These are phyloP conservation scores for Desmodesmus armatus DNA, from an alignment of 139 green algal genomes.

Conservation along the genomic window DNA sequence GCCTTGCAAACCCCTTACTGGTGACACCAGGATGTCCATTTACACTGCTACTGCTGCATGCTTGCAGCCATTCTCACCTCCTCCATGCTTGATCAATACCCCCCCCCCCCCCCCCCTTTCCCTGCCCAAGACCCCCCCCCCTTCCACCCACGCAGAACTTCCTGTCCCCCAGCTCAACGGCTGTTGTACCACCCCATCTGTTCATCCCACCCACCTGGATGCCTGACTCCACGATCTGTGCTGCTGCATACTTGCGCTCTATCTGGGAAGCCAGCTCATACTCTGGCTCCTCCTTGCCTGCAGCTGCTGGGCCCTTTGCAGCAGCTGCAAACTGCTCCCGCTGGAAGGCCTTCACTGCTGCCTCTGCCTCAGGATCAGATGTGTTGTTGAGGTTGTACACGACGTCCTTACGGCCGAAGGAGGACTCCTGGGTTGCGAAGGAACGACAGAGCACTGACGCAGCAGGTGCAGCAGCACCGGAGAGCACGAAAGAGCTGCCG, in stretches of 20 bases:
- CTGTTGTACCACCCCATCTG: too few species aligned
- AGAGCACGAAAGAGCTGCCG: too few species aligned
- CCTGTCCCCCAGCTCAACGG: too few species aligned
- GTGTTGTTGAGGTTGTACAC: conserved; percentile 40
- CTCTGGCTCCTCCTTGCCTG: conserved; percentile 16
- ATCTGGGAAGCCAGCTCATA: conserved; percentile 51
- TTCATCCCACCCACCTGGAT: conserved; percentile 54
- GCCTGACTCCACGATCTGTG: conserved; percentile 62
- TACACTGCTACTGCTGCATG: too few species aligned
- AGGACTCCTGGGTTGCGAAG: not conserved
- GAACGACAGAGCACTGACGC: not conserved
- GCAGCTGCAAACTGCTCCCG: conserved; percentile 38
- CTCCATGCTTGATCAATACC: too few species aligned
- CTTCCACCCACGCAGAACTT: too few species aligned
- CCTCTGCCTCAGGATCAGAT: conserved; percentile 51
- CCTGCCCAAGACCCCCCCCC: too few species aligned
- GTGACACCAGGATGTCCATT: too few species aligned
- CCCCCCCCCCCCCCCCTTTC: too few species aligned
- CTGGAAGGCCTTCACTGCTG: conserved; percentile 52
- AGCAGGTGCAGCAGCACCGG: not conserved
- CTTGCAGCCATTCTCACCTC: too few species aligned
- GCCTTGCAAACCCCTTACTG: too few species aligned
- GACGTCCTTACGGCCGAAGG: conserved; percentile 30
- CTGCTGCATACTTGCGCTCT: conserved; percentile 69
- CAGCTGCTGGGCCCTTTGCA: conserved; percentile 1